phyloP scores from a whole-genome alignment of 306 rosid genomes.

The Cyclanthera cordifolia region DNA sequence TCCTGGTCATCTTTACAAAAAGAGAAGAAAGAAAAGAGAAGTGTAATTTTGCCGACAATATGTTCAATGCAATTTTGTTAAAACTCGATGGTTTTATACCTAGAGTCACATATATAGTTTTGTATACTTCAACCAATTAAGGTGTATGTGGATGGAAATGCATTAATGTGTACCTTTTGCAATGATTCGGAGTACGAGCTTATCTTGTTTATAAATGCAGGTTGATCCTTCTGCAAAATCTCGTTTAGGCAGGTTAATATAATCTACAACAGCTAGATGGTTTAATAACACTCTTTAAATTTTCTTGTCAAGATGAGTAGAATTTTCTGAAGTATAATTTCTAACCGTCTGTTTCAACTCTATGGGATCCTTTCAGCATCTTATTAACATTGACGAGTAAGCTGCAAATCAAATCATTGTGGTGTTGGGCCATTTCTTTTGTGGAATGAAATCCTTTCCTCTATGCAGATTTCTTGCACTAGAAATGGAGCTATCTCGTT shows the following conservation, averaged over 20 bases:
- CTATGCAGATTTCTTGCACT: background rate
- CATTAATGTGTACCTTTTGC: background rate
- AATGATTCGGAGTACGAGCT: background rate
- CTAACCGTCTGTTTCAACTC: no score
- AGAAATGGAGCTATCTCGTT: no score
- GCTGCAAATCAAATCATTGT: background rate
- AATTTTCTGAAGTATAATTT: background rate
- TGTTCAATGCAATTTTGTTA: background rate
- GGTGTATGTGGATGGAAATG: no score
- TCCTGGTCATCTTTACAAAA: no score
- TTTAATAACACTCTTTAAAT: background rate
- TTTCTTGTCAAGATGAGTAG: background rate
- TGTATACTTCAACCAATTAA: no score
- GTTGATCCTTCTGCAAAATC: background rate
- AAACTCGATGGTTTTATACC: background rate
- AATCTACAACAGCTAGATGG: background rate
- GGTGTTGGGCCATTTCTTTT: background rate
- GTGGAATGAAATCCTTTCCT: background rate
- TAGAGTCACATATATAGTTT: no score
- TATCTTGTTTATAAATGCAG: background rate
- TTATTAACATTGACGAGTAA: background rate
- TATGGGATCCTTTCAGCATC: no score
- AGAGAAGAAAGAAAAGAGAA: no score
- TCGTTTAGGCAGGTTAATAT: background rate
- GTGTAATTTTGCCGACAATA: background rate